These are phyloP conservation scores for Fragilaria radians DNA, from an alignment of 108 stramenopile species.

Conservation along the genomic window DNA sequence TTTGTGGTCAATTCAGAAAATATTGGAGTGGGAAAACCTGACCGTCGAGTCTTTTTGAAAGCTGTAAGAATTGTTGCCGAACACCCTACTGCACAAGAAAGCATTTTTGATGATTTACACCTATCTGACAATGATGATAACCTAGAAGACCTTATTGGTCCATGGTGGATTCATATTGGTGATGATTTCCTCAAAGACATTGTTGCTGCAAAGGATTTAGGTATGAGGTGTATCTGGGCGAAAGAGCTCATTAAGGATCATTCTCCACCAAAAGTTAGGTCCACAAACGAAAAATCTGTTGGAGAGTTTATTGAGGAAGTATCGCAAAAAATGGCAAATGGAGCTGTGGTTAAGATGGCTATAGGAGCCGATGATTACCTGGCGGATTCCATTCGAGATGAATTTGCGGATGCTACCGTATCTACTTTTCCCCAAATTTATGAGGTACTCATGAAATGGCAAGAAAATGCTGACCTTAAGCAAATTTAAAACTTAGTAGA, in stretches of 20 bases:
- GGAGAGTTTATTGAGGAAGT: conserved; percentile 9
- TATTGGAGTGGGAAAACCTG: conserved; percentile 76
- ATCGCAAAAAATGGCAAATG: background rate
- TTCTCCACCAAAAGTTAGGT: conserved; percentile 2
- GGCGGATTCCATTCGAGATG: conserved; percentile 22
- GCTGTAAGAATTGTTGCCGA: conserved; percentile 31
- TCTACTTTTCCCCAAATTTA: conserved; percentile 29
- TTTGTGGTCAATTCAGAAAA: conserved; percentile 74
- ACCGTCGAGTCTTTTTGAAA: conserved; percentile 54
- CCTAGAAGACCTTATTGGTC: conserved; percentile 43
- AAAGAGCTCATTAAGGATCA: conserved; percentile 51
- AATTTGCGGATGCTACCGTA: conserved; percentile 42
- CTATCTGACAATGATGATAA: conserved; percentile 2
- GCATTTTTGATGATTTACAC: conserved; percentile 10
- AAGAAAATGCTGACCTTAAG: conserved; percentile 11
- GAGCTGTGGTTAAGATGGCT: conserved; percentile 23
- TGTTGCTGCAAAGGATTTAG: conserved; percentile 67
- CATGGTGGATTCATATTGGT: conserved; percentile 84
- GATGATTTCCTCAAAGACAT: conserved; percentile 86
- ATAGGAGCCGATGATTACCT: conserved; percentile 49
- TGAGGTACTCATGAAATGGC: conserved; percentile 29
- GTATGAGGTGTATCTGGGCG: conserved; percentile 76
- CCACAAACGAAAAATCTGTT: conserved; percentile 10
- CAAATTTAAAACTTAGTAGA: background rate
- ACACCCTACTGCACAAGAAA: conserved; percentile 16